Evolutionary conservation across 805 yeast species (phyloP).

Genomic region (Danielozyma ontarioensis): DNA sequence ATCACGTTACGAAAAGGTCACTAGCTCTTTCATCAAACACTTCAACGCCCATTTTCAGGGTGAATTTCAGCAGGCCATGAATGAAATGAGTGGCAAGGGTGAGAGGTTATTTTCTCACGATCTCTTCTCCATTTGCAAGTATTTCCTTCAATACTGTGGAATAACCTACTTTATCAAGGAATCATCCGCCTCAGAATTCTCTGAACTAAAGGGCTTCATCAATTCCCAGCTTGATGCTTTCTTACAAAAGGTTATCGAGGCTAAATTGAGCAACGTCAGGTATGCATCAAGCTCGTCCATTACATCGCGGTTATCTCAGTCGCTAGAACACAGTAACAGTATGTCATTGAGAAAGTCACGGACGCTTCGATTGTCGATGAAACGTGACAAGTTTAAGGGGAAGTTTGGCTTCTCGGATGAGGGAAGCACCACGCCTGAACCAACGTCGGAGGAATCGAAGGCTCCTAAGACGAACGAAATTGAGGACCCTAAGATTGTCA

Average conservation of each 20-base stretch:
- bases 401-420: slow-evolving; percentile 3
- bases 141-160: slow-evolving; percentile 25
- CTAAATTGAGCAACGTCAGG: slow-evolving; percentile 15
- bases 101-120: slow-evolving; percentile 16
- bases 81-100: slow-evolving; percentile 25
- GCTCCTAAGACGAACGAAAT: slow-evolving; percentile 13
- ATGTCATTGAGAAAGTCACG: slow-evolving; percentile 25
- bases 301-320: slow-evolving; percentile 5
- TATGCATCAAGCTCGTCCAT: slow-evolving; percentile 9
- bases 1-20: slow-evolving; percentile 51
- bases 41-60: slow-evolving; percentile 32
- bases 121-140: slow-evolving; percentile 21
- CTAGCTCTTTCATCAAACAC: slow-evolving; percentile 44
- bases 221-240: slow-evolving; percentile 23
- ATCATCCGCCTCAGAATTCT: slow-evolving; percentile 44
- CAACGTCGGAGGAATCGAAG: slow-evolving; percentile 4
- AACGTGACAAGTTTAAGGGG: slow-evolving; percentile 22
- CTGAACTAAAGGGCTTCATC: slow-evolving; percentile 41
- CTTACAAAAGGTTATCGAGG: slow-evolving; percentile 19
- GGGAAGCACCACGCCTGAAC: slow-evolving; percentile 2
- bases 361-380: slow-evolving; percentile 22
- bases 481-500: slow-evolving; percentile 27
- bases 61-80: slow-evolving; percentile 38
- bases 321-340: slow-evolving; percentile 7
- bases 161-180: slow-evolving; percentile 48